Evolutionary conservation across 2,329 filamentous ascomycete genomes (phyloP).

Genomic region (Pyrenophora tritici-repentis): DNA sequence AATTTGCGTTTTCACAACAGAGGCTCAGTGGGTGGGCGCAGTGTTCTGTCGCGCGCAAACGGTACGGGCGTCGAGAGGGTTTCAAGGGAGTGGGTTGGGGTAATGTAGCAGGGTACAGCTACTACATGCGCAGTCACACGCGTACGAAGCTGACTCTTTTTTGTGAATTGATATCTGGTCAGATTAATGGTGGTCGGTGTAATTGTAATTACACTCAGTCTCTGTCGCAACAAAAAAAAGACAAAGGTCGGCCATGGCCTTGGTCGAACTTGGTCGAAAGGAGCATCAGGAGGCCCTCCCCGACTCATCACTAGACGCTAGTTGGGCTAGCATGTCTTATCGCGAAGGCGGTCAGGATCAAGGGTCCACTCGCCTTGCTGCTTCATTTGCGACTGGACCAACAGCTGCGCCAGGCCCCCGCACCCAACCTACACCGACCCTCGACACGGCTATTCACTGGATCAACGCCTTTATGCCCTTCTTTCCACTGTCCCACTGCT

Average conservation of each 20-base stretch:
- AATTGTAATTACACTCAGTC: no score
- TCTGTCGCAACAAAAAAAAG: slow-evolving; percentile 1
- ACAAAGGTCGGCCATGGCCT: not conserved
- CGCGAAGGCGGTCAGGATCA: slow-evolving; percentile 10
- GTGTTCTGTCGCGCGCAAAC: slow-evolving; percentile 7
- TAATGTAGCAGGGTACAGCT: no score
- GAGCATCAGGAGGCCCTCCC: slow-evolving; percentile 25
- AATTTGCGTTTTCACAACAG: not conserved
- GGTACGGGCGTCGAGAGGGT: slow-evolving; percentile 27
- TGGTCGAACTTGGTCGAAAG: slow-evolving; percentile 10
- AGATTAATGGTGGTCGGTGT: not conserved
- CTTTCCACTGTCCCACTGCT: not conserved
- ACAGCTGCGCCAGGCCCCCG: slow-evolving; percentile 17
- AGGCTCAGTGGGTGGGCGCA: no score
- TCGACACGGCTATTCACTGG: slow-evolving; percentile 2
- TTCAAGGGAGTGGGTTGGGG: slow-evolving; percentile 24
- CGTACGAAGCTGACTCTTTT: no score
- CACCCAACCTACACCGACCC: slow-evolving; percentile 8
- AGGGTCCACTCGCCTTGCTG: slow-evolving; percentile 18
- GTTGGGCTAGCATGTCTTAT: slow-evolving; percentile 13
- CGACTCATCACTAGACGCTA: no score
- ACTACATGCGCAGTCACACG: not conserved
- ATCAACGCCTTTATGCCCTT: not conserved
- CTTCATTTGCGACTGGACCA: slow-evolving; percentile 19
- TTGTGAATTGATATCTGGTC: not conserved